Evolutionary conservation across 169 alveolate species (phyloP).

Genomic region (Cryptosporidium ubiquitum): DNA sequence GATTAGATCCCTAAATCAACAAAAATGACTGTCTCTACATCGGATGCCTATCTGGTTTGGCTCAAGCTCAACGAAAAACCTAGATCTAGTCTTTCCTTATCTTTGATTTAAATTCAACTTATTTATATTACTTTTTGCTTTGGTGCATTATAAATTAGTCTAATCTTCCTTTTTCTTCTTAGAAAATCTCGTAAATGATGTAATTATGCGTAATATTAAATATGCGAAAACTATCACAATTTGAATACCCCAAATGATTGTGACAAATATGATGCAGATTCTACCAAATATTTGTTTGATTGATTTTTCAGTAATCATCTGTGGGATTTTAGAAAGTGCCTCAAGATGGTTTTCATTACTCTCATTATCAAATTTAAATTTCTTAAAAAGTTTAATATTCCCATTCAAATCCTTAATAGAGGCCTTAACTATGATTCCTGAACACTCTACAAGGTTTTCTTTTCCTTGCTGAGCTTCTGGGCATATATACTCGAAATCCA

Average conservation of each 20-base stretch:
- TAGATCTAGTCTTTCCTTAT: background rate
- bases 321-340: slow-evolving; percentile 12
- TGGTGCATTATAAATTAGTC: background rate
- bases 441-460: too few species aligned
- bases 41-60: background rate
- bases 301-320: slow-evolving; percentile 17
- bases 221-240: background rate
- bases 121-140: background rate
- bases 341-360: slow-evolving; percentile 17
- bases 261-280: background rate
- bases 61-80: background rate
- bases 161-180: background rate
- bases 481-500: slow-evolving; percentile 68
- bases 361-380: background rate
- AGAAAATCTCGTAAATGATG: background rate
- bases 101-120: background rate
- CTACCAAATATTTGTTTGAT: background rate
- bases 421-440: background rate
- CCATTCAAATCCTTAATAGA: slow-evolving; percentile 45
- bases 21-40: background rate
- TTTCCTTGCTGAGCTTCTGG: background rate
- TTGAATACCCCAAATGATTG: slow-evolving; percentile 16
- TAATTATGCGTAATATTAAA: background rate
- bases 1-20: too few species aligned
- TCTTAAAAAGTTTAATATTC: background rate